Percentiles rank a stretch among this genome's conserved stretches.
Conservation (phyloP, 148 eudicot species). For the Heliosperma pusillum region DNA sequence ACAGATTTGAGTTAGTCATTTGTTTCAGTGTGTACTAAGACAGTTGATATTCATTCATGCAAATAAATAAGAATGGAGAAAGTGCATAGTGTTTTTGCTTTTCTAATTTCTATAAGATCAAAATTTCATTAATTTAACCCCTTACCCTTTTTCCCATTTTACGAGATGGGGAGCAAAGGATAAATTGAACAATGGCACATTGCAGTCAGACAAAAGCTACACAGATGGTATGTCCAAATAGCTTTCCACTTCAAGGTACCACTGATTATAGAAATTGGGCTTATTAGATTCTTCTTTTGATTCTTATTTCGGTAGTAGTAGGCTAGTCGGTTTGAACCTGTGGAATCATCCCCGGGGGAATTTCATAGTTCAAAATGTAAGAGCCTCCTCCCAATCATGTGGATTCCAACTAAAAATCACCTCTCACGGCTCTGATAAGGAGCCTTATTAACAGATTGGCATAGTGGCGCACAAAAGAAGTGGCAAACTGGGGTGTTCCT, state of each 20-base stretch:
- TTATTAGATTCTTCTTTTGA: not conserved
- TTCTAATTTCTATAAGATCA: too few species aligned
- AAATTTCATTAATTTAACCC: too few species aligned
- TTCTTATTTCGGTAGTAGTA: not conserved
- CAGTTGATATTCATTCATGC: not conserved
- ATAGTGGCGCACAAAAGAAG: not conserved
- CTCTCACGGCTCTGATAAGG: not conserved
- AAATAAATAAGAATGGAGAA: not conserved
- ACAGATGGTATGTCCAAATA: not conserved
- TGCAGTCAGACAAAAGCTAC: too few species aligned
- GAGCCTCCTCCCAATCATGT: not conserved
- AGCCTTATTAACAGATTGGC: not conserved
- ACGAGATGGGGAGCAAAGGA: not conserved
- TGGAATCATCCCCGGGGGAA: not conserved
- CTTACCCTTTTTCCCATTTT: too few species aligned
- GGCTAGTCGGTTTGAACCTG: not conserved
- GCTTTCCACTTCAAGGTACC: not conserved
- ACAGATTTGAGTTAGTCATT: constrained; percentile 4
- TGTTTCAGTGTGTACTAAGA: not conserved
- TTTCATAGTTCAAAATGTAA: not conserved
- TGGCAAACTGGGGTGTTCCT: not conserved
- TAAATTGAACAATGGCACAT: too few species aligned
- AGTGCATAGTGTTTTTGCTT: too few species aligned
- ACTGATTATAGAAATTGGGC: not conserved
- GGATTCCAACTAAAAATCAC: not conserved